Base-by-base conservation (phyloP, 192 early-diverging fungal species). In the Backusella morwellensis region DNA sequence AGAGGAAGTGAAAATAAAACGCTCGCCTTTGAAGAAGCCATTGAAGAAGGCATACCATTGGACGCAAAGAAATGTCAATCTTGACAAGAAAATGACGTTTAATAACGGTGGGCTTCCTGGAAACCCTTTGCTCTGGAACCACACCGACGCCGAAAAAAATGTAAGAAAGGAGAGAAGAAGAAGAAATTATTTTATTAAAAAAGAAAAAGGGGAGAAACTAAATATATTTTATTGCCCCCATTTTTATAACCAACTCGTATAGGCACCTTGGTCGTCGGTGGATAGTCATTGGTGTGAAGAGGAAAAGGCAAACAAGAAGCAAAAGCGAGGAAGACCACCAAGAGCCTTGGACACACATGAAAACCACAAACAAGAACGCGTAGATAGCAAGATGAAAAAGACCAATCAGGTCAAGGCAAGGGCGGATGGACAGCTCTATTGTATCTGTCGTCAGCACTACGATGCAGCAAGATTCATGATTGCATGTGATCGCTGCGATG, bases 401-500 rank as follows among this genome's bases (percentile, higher is more conserved):
- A 63, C 56, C 56, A 63, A 63, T 29, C 56, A 63, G 14, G 56
- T 63, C 0, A 40, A 23, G 19, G 15, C 35, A 8, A 36, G 38
- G 12, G 44, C 75, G 0, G 54, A 66, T 8, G 70, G 59, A 11
- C 50, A 41, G 1, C 41, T 82, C 8, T 92, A 90, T 72, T 94
- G 93, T 70, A 75, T 92, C 14, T 94, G 93, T 69, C 86, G 84
- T 14, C 78, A 80, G 23, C 81, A 82, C 1, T 88, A 87, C 74
- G 90, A 90, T 74, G 81, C 77, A 3, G 82, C 79, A 35, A 79
- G 85, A 19, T 89, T 89, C 56, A 95, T 95, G 93, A 93, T 95
- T 80, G 88, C 86, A 1, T 95, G 93, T 80, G 93, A 95, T 74
- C 78, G 75, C 15, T 95, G 93, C 69, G 87, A 90, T 72, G 88